Base-by-base conservation (phyloP, 441 rosid genomes). In the Francoa sonchifolia region DNA sequence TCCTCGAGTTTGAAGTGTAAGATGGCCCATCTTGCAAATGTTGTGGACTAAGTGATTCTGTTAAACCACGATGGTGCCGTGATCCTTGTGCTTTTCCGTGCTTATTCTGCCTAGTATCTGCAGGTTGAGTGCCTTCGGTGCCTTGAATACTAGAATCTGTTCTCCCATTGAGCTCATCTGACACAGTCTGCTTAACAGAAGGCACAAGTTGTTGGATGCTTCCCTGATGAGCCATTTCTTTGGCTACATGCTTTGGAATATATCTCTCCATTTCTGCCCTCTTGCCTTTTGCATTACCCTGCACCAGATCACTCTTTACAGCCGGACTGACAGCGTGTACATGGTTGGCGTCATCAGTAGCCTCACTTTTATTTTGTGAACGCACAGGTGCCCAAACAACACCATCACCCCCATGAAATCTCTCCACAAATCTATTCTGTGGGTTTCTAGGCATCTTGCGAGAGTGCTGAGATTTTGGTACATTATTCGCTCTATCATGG, bases 241-340 rank as follows among this genome's bases (percentile, higher is more conserved):
- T 83, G 50, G 82, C 94, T 31, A 63, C 79, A 59, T 89, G 92
- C 71, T 84, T 92, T n/a, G 93, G 82, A 29, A 84, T 50, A 32
- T 87, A 87, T 54, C 94, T 79, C 72, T 84, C 97, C 41, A 87
- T 71, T 69, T 92, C 99, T 19, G 84, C 85, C 55, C 96, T 79
- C 76, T 76, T 92, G 61, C 57, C 69, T 65, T 67, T 84, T 41
- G 76, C 50, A 69, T 55, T 77, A 48, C 52, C 66, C 59, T 77
- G 89, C 47, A 65, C 68, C 41, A 65, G 76, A 45, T 62, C 81
- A 41, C 50, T 74, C 68, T 71, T 76, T 10, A 59, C 30, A 8
- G 73, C 48, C 17, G 68, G 52, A 45, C 55, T 57, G 33, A 31
- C 50, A 52, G 75, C 94, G 52, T 36, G 68, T 23, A 35, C 44